Percentiles rank a stretch among this genome's conserved stretches.
phyloP scores from a whole-genome alignment of 1,139 yeast species.

The Diutina rugosa region DNA sequence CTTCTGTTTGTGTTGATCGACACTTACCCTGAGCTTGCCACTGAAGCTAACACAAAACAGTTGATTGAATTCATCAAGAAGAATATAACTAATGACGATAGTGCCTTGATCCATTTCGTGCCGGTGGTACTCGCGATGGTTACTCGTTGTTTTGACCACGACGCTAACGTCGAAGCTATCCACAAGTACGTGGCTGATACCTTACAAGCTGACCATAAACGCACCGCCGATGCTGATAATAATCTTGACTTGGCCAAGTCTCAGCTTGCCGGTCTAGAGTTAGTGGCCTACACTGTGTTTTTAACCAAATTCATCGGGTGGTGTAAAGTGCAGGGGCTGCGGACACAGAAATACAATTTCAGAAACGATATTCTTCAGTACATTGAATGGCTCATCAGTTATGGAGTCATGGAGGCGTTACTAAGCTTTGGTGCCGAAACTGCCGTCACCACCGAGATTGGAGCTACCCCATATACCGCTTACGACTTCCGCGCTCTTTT shows the following conservation, averaged over 20 bases:
- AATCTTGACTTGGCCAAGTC: constrained; percentile 36
- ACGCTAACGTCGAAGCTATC: constrained; percentile 14
- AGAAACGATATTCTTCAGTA: constrained; percentile 28
- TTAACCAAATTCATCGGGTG: constrained; percentile 55
- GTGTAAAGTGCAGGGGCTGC: constrained; percentile 41
- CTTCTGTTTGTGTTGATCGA: constrained; percentile 40
- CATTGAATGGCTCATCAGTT: constrained; percentile 25
- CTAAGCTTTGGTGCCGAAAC: constrained; percentile 63
- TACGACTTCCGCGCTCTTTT: constrained; percentile 59
- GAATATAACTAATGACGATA: constrained; percentile 43
- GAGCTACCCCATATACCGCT: constrained; percentile 4
- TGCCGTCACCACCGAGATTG: constrained; percentile 20
- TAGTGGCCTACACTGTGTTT: constrained; percentile 39
- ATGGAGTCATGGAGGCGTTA: constrained; percentile 74
- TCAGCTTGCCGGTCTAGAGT: constrained; percentile 36
- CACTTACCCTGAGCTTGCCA: constrained; percentile 23
- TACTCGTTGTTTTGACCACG: constrained; percentile 13
- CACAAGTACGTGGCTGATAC: constrained; percentile 13
- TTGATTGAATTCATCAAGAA: constrained; percentile 12
- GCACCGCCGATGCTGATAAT: constrained; percentile 11
- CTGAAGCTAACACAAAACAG: neutral
- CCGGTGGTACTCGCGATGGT: constrained; percentile 46
- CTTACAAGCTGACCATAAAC: constrained; percentile 12
- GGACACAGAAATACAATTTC: constrained; percentile 40
- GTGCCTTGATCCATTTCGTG: constrained; percentile 47